These are phyloP conservation scores for Clitopilus passeckerianus DNA, from an alignment of 768 basidiomycete species.

Conservation along the genomic window DNA sequence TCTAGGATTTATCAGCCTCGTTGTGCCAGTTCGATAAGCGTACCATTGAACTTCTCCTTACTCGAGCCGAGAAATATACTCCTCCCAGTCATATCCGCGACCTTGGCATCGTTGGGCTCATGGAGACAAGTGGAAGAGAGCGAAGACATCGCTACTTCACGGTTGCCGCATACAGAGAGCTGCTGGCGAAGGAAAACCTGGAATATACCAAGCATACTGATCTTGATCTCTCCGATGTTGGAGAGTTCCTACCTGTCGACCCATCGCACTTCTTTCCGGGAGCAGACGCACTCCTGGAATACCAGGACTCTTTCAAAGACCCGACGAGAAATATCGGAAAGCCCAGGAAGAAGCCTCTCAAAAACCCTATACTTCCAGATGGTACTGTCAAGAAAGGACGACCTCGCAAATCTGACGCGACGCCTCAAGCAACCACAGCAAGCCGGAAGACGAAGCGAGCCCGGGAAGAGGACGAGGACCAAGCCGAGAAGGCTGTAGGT, in stretches of 20 bases:
- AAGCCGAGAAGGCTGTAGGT: background rate
- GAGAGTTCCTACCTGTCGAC: constrained; percentile 47
- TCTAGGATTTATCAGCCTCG: constrained; percentile 57
- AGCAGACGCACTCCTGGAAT: constrained; percentile 31
- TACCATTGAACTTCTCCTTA: constrained; percentile 76
- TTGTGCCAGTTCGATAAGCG: constrained; percentile 75
- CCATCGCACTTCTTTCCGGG: constrained; percentile 51
- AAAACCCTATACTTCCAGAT: constrained; percentile 46
- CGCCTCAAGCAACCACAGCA: constrained; percentile 13
- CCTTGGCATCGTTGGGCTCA: constrained; percentile 61
- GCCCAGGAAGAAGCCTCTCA: constrained; percentile 26
- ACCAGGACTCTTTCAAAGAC: constrained; percentile 47
- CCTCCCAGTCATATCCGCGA: constrained; percentile 73
- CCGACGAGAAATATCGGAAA: constrained; percentile 15
- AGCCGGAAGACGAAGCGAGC: constrained; percentile 12
- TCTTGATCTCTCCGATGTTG: constrained; percentile 43
- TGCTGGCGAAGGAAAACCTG: constrained; percentile 63
- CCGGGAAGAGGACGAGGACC: background rate
- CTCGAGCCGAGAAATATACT: constrained; percentile 55
- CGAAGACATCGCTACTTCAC: constrained; percentile 85
- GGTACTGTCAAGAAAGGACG: constrained; percentile 55
- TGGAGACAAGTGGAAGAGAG: constrained; percentile 83
- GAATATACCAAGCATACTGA: constrained; percentile 42
- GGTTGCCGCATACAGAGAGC: constrained; percentile 55
- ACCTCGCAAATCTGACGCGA: constrained; percentile 36